Evolutionary conservation across 140 eudicot species (phyloP), one percentile per base, ranked within the genome.

Genomic region (Senecio squalidus): DNA sequence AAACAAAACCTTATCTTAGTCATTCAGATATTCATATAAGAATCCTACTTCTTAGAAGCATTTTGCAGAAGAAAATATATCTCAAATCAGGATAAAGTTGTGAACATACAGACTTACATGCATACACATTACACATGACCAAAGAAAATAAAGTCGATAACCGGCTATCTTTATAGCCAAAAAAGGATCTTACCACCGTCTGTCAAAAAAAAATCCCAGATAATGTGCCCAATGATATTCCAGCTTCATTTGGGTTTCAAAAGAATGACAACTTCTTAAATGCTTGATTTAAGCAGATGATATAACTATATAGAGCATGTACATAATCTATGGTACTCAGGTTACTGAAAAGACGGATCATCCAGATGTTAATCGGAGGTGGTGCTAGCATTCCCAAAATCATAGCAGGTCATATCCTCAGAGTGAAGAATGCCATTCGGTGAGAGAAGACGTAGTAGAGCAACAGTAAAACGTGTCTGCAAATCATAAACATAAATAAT

Each of bases 351-450:
- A 9, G 64, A 29, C 40, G 28, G 11, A 62, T 45, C 59, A n/a
- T 62, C 65, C 67, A 40, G 33, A 29, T 5, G 21, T 27, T 58
- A 27, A 34, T 25, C 68, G 46, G 36, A 89, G 9, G 77, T 52
- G 25, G 78, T 59, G 73, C 73, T 71, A 50, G 49, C 68, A 48
- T 78, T 72, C 48, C 76, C 76, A 33, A 79, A 45, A 58, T 80
- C 70, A 73, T 80, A 75, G 17, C 78, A 77, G 18, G 68, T 45
- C 58, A 49, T 46, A 55, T 83, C 95, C 31, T 86, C 85, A 2
- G 94, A 78, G 68, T 71, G 79, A 1, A 91, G 82, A 28, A 91
- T 74, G 67, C 96, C 94, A 69, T 70, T 68, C 13, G 85, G 84
- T 5, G 79, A 79, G 22, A 78, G 61, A 20, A 91, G 85, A 28